These are phyloP conservation scores for Podospora didyma DNA, from an alignment of 495 filamentous ascomycete species.

Conservation along the genomic window DNA sequence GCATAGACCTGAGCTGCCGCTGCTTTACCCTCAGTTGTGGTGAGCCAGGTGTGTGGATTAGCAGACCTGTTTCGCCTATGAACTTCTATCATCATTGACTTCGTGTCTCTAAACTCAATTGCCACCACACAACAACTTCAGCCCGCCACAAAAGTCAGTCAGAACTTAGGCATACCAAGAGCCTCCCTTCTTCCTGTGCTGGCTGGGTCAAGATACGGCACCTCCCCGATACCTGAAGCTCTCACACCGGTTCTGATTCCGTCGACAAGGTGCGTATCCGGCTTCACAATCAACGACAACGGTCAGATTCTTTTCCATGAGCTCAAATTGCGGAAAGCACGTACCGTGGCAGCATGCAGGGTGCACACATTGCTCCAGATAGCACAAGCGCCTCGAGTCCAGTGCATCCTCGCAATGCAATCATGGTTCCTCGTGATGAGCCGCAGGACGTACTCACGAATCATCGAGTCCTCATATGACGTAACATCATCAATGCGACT, in stretches of 20 bases:
- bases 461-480: constrained; percentile 34
- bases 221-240: constrained; percentile 41
- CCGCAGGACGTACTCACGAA: constrained; percentile 38
- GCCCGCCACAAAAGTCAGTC: neutral
- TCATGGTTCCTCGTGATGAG: constrained; percentile 43
- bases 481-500: constrained; percentile 35
- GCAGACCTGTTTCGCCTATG: neutral
- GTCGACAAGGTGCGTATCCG: constrained; percentile 38
- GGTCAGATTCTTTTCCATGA: neutral
- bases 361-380: constrained; percentile 36
- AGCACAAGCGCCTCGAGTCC: constrained; percentile 38
- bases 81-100: neutral
- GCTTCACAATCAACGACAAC: constrained; percentile 15
- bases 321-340: neutral
- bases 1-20: too few species aligned
- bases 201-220: constrained; percentile 45
- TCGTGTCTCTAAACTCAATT: neutral
- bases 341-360: constrained; percentile 32
- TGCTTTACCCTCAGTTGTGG: neutral
- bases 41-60: neutral
- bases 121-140: neutral
- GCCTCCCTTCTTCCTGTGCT: constrained; percentile 44
- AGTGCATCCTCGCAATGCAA: constrained; percentile 39
- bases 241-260: constrained; percentile 37
- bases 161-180: constrained; percentile 25